Evolutionary conservation across 148 eudicot genomes (phyloP).

Genomic region (Rhododendron mucronatum): DNA sequence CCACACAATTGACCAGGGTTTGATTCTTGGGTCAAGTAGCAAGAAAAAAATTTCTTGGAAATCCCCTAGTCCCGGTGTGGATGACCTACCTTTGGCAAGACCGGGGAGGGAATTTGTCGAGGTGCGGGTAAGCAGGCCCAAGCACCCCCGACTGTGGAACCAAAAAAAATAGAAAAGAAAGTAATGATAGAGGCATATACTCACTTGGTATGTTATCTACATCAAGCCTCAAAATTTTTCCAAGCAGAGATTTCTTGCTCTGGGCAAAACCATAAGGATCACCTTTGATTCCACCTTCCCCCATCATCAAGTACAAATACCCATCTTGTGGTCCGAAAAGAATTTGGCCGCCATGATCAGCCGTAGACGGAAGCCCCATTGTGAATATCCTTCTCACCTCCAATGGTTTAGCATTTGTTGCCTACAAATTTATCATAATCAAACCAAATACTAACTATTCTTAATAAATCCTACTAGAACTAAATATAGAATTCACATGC

Average conservation of each 20-base stretch:
- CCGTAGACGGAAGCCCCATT: slow-evolving; percentile 69
- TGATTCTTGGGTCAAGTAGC: too few relatives aligned
- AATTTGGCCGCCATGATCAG: slow-evolving; percentile 74
- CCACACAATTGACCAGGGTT: too few relatives aligned
- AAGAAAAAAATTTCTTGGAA: background rate
- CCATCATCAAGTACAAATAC: slow-evolving; percentile 80
- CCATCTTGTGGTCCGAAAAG: slow-evolving; percentile 79
- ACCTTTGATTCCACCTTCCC: slow-evolving; percentile 70
- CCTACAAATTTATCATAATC: slow-evolving; percentile 27
- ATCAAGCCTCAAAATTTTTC: slow-evolving; percentile 79
- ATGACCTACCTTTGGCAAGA: background rate
- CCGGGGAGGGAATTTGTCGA: background rate
- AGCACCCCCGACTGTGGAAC: background rate
- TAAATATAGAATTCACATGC: background rate
- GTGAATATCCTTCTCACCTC: slow-evolving; percentile 79
- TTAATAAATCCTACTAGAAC: too few relatives aligned
- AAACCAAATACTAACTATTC: background rate
- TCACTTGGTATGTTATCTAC: slow-evolving; percentile 74
- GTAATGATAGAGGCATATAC: slow-evolving; percentile 1
- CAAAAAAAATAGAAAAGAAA: background rate
- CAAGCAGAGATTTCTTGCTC: slow-evolving; percentile 86
- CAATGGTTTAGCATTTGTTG: slow-evolving; percentile 43
- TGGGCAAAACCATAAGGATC: slow-evolving; percentile 76
- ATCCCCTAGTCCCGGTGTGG: background rate
- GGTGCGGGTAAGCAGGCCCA: background rate